Percentiles rank a stretch among this genome's conserved stretches.
Conservation (phyloP, 2,329 filamentous ascomycete genomes). For the Colletotrichum sp. region DNA sequence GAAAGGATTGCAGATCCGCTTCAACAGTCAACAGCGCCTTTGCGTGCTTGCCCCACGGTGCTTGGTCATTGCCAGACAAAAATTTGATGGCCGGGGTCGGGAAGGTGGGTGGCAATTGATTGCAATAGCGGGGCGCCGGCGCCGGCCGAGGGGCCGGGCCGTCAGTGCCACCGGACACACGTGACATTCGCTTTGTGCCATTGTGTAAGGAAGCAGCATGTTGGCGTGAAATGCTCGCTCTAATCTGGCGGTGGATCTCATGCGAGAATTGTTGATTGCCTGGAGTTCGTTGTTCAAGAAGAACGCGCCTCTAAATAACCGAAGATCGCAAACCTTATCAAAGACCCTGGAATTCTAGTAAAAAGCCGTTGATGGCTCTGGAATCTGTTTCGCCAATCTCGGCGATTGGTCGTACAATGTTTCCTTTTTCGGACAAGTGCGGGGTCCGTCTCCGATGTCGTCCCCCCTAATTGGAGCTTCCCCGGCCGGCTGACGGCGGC, state of each 20-base stretch:
- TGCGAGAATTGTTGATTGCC: neutral
- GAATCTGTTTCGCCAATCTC: neutral
- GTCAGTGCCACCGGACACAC: neutral
- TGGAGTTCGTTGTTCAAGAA: neutral
- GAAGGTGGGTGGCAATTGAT: neutral
- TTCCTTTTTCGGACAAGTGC: neutral
- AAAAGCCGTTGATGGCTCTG: neutral
- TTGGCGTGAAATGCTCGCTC: neutral
- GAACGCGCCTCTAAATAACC: neutral
- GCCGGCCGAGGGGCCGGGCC: neutral
- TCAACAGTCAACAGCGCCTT: neutral
- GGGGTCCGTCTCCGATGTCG: slow-evolving; percentile 8
- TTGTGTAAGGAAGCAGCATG: neutral
- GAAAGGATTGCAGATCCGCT: neutral
- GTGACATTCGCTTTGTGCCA: neutral
- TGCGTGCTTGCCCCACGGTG: slow-evolving; percentile 17
- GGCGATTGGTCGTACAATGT: neutral
- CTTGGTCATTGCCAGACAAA: neutral
- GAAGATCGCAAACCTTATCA: neutral
- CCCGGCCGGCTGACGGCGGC: neutral
- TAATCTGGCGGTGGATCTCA: neutral
- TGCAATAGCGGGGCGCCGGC: slow-evolving; percentile 3
- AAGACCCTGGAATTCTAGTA: neutral
- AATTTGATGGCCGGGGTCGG: neutral
- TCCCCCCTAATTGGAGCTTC: neutral